Conservation (phyloP, 2,329 filamentous ascomycete genomes). For the Colletotrichum sp. region DNA sequence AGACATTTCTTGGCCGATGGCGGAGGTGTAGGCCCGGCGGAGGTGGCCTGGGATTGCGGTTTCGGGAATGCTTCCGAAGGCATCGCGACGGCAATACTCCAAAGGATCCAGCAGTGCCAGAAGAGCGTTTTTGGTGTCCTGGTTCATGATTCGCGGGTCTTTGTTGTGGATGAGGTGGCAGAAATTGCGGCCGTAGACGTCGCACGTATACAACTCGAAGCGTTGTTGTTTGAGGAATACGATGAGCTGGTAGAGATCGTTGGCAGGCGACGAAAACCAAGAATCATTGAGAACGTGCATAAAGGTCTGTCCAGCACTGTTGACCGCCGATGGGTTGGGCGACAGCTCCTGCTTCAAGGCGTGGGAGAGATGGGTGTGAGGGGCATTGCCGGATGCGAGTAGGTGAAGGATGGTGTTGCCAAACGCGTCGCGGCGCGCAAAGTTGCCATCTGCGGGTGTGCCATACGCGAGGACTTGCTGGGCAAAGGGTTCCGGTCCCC, state of each 20-base stretch:
- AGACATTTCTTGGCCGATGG: conserved; percentile 11
- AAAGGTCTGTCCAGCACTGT: conserved; percentile 54
- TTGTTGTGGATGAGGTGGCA: conserved; percentile 49
- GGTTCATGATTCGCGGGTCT: conserved; percentile 26
- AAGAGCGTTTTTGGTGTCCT: conserved; percentile 34
- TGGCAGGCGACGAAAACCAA: conserved; percentile 35
- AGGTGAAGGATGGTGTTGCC: conserved; percentile 55
- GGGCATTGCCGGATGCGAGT: conserved; percentile 42
- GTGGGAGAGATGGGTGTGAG: conserved; percentile 31
- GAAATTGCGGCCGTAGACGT: conserved; percentile 58
- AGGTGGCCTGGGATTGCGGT: conserved; percentile 17
- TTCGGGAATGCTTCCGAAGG: conserved; percentile 45
- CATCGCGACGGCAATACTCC: conserved; percentile 48
- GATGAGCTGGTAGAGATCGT: conserved; percentile 32
- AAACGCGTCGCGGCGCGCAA: conserved; percentile 40
- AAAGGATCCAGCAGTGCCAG: conserved; percentile 37
- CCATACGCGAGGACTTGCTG: not conserved
- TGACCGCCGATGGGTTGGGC: conserved; percentile 27
- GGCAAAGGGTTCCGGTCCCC: conserved; percentile 26
- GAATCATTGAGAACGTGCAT: conserved; percentile 45
- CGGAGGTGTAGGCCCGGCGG: conserved; percentile 15
- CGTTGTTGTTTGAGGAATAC: conserved; percentile 19
- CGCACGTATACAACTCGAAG: conserved; percentile 41
- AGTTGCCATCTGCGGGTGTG: conserved; percentile 18
- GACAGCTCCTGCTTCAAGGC: conserved; percentile 23